These are phyloP conservation scores for Calendula officinalis DNA, from an alignment of 129 eudicot genomes.

Conservation along the genomic window DNA sequence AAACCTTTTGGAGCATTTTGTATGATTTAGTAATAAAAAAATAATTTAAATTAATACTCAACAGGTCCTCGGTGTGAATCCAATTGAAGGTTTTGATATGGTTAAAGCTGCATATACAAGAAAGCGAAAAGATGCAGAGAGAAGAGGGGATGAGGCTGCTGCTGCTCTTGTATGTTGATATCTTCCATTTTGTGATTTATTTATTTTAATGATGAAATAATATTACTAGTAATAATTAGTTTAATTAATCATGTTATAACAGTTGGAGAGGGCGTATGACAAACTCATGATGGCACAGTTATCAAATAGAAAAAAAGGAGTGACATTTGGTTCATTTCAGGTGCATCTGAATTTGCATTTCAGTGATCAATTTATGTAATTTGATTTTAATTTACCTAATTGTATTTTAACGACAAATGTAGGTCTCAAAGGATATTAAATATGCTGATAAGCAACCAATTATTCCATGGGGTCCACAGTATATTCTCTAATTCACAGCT, in stretches of 20 bases:
- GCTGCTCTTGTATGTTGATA: conserved; percentile 47
- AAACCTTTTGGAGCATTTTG: not conserved
- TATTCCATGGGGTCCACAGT: conserved; percentile 99
- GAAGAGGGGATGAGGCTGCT: conserved; percentile 81
- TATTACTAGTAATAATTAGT: not conserved
- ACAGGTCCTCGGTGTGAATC: conserved; percentile 85
- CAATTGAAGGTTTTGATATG: conserved; percentile 82
- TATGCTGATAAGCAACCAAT: conserved; percentile 93
- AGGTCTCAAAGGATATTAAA: conserved; percentile 95
- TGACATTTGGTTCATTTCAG: conserved; percentile 70
- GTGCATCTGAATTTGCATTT: conserved; percentile 28
- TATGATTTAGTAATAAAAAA: not conserved
- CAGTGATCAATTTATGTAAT: conserved; percentile 1
- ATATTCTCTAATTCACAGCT: conserved; percentile 7
- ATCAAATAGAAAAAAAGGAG: conserved; percentile 76
- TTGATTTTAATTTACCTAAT: conserved; percentile 7
- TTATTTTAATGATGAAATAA: not conserved
- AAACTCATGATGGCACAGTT: conserved; percentile 84
- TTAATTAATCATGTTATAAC: conserved; percentile 20
- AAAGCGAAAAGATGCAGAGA: conserved; percentile 85
- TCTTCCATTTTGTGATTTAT: not conserved
- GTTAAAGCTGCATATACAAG: conserved; percentile 69
- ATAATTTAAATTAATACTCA: not conserved
- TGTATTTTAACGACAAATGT: conserved; percentile 22
- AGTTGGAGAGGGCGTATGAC: conserved; percentile 92